These are phyloP conservation scores for Dimargaris cristalligena DNA, from an alignment of 192 early-diverging fungal genomes.

Conservation along the genomic window DNA sequence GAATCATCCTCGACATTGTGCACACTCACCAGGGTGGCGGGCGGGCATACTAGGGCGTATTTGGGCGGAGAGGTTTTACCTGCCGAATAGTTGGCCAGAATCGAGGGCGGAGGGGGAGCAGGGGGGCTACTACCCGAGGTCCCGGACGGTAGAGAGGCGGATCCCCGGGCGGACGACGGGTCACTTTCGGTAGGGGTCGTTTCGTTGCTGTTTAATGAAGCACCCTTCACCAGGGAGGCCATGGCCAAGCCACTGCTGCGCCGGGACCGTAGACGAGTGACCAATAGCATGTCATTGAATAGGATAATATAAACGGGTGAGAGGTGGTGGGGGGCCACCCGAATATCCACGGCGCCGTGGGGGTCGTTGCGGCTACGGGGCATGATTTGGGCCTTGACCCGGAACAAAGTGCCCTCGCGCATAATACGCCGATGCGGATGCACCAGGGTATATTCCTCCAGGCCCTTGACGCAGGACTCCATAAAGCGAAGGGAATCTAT, in stretches of 20 bases:
- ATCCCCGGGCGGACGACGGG: neutral
- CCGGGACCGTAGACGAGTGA: neutral
- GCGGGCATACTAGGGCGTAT: neutral
- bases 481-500: conserved; percentile 14
- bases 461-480: conserved; percentile 15
- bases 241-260: conserved; percentile 1
- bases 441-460: conserved; percentile 12
- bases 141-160: neutral
- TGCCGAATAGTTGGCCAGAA: neutral
- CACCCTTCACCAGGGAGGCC: neutral
- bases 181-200: neutral
- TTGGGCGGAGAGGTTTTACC: neutral
- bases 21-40: neutral
- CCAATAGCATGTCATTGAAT: neutral
- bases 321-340: neutral
- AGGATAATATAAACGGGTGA: neutral
- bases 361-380: neutral
- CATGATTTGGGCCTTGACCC: neutral
- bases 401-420: neutral
- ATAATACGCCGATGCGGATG: conserved; percentile 1
- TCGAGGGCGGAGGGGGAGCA: neutral
- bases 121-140: neutral
- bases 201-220: neutral
- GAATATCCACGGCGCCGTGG: neutral
- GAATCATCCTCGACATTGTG: neutral